phyloP scores from a whole-genome alignment of 108 stramenopile species.

The Fragilariopsis cylindrus region DNA sequence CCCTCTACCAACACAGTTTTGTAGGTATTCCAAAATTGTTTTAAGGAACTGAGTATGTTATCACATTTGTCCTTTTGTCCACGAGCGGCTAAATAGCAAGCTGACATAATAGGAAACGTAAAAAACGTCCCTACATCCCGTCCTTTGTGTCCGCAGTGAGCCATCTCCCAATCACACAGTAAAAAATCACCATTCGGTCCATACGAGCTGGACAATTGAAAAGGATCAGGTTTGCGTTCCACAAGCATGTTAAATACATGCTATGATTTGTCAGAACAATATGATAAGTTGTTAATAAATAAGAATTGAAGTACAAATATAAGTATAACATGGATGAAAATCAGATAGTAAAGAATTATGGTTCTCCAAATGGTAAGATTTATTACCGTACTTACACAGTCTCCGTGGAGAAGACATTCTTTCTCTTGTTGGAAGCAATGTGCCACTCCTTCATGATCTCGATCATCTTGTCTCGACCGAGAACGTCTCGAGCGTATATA shows the following conservation, averaged over 20 bases:
- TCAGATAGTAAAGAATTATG: constrained; percentile 7
- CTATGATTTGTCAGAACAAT: neutral
- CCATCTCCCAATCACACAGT: constrained; percentile 56
- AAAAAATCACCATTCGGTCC: constrained; percentile 38
- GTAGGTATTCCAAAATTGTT: constrained; percentile 27
- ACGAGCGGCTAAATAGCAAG: constrained; percentile 24
- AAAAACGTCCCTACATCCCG: constrained; percentile 29
- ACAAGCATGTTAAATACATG: constrained; percentile 63
- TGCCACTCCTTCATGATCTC: constrained; percentile 8
- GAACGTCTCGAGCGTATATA: constrained; percentile 2
- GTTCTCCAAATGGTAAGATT: constrained; percentile 12
- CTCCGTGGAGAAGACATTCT: constrained; percentile 7
- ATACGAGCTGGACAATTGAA: constrained; percentile 26
- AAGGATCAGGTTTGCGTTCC: constrained; percentile 34
- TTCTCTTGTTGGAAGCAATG: neutral
- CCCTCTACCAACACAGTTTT: neutral
- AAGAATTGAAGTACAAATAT: neutral
- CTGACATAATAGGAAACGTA: constrained; percentile 26
- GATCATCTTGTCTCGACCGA: constrained; percentile 7
- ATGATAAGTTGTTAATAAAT: neutral
- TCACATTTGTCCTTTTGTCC: constrained; percentile 25
- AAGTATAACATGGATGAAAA: neutral
- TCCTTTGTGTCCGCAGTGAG: constrained; percentile 30
- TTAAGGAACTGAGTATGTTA: constrained; percentile 14
- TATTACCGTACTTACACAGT: neutral